phyloP scores from a whole-genome alignment of 345 rosid species.

The Gossypium turneri region DNA sequence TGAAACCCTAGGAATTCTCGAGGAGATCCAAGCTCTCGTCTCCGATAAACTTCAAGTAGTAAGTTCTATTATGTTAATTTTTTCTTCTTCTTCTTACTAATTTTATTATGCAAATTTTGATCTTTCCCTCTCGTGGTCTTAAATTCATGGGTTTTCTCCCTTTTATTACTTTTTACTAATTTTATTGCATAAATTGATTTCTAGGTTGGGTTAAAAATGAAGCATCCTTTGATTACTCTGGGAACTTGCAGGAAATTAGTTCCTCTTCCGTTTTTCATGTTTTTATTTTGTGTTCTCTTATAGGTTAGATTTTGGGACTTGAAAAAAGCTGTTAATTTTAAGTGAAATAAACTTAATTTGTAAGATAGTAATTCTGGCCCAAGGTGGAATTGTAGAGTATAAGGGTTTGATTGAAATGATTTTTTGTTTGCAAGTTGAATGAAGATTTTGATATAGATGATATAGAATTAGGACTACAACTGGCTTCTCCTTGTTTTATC shows the following conservation, averaged over 20 bases:
- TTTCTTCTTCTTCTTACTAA: not conserved
- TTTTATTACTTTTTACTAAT: not conserved
- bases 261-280: not conserved
- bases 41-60: slow-evolving; percentile 90
- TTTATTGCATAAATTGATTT: not conserved
- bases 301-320: not conserved
- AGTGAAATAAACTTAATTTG: not conserved
- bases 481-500: not conserved
- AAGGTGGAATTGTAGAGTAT: not conserved
- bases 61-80: slow-evolving; percentile 1
- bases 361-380: not conserved
- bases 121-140: not conserved
- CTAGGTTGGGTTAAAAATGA: not conserved
- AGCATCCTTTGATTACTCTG: not conserved
- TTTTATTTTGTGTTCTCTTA: not conserved
- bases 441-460: not conserved
- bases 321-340: not conserved
- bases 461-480: not conserved
- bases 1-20: slow-evolving; percentile 66
- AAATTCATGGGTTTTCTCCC: not conserved
- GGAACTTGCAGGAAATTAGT: not conserved
- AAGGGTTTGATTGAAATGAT: not conserved
- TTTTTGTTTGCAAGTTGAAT: not conserved
- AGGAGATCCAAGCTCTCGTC: slow-evolving; percentile 67
- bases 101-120: not conserved